Evolutionary conservation across 495 filamentous ascomycete species (phyloP), one percentile per base, ranked within the genome.

Genomic region (Lophium mytilinum): DNA sequence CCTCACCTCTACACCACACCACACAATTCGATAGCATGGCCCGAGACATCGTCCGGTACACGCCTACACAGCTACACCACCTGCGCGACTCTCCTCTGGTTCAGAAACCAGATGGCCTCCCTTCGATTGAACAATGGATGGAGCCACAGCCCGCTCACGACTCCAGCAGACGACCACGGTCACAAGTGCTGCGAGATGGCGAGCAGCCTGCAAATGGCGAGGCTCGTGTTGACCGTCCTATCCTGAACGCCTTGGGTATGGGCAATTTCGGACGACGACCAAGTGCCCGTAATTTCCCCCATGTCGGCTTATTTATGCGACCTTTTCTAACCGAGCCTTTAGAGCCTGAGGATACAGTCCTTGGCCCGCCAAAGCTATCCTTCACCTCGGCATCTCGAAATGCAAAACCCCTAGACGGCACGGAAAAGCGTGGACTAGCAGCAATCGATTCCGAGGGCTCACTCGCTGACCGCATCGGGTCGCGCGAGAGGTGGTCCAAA

Each of bases 71-170:
- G 76, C 81, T 98, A 58, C 74, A 88, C 60, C 73, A 71, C 67
- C 78, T 99, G 60, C 83, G 84, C 69, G 71, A 84, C 43, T 99
- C 93, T 52, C 91, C 90, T 48, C 79, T 96, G 63, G 89, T 90
- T 64, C 72, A 79, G 55, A 95, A 92, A 66, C 93, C 93, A 36
- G 71, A 82, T 47, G 78, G 77, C 50, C 79, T 99, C 41, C 93
- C 93, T 24, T 86, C 90, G 21, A 82, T 87, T 55, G 90, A 95
- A 75, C 90, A 97, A 78, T 99, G 93, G 93, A 96, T 97, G 89
- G 91, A 92, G 59, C 24, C 54, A 49, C 55, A 57, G 19, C 19
- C 53, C 19, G 60, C 62, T 18, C 54, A 62, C 24, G 60, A 56
- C 54, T n/a, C 24, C 24, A 57, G 36, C 41, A 61, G 24, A 12